phyloP scores from a whole-genome alignment of 2,329 filamentous ascomycete genomes.

The Penicillium janthinellum region DNA sequence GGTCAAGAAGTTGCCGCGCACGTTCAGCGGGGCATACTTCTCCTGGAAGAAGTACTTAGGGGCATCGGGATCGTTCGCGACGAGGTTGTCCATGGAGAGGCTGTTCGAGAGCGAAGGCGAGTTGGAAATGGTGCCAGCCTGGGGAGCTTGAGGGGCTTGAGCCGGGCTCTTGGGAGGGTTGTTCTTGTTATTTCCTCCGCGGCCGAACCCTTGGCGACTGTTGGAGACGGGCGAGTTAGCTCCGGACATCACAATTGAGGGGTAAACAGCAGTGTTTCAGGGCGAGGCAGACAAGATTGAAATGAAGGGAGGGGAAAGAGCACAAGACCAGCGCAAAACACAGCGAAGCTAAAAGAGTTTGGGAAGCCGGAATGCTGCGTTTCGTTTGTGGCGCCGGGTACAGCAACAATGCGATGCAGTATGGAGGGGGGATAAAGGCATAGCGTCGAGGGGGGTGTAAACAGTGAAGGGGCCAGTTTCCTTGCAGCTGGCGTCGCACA shows the following conservation, averaged over 20 bases:
- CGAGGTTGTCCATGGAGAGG: constrained; percentile 39
- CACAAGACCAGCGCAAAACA: constrained; percentile 3
- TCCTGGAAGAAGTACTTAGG: constrained; percentile 55
- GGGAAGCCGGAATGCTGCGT: constrained; percentile 18
- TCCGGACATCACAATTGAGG: constrained; percentile 4
- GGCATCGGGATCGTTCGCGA: constrained; percentile 44
- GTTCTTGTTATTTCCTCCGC: constrained; percentile 51
- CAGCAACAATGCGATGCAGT: constrained; percentile 22
- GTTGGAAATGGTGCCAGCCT: constrained; percentile 37
- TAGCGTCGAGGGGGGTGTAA: constrained; percentile 18
- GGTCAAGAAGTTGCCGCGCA: constrained; percentile 97
- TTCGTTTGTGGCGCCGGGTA: constrained; percentile 23
- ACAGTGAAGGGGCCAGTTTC: constrained; percentile 7
- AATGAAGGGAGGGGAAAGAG: constrained; percentile 6
- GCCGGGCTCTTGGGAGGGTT: constrained; percentile 42
- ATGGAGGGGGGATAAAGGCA: constrained; percentile 11
- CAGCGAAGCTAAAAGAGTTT: constrained; percentile 16
- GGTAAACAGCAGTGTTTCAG: constrained; percentile 4
- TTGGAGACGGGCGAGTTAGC: constrained; percentile 24
- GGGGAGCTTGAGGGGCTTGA: constrained; percentile 33
- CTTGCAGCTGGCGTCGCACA: constrained; percentile 4
- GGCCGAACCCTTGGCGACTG: constrained; percentile 53
- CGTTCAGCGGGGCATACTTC: constrained; percentile 74
- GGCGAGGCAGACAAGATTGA: constrained; percentile 4
- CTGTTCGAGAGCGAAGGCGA: constrained; percentile 45